A percentile compares a stretch with the other conserved stretches of the same genome.
These are phyloP conservation scores for Malassezia furfur DNA, from an alignment of 1,284 basidiomycete species.

Conservation along the genomic window DNA sequence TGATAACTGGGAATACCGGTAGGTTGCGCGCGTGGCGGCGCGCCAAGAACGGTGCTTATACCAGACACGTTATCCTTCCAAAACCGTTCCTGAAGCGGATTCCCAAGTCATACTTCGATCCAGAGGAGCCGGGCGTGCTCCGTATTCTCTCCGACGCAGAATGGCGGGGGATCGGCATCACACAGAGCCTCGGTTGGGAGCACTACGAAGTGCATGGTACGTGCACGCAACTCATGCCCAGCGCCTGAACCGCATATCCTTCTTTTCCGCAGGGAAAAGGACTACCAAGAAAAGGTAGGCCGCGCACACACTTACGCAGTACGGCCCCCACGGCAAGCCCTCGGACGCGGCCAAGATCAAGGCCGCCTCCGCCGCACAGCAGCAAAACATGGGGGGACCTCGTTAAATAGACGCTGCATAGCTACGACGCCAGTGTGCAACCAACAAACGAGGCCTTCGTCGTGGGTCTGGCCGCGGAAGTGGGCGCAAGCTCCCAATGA, in stretches of 20 bases:
- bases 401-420: background rate
- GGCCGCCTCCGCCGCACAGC: constrained; percentile 1
- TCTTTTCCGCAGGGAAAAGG: constrained; percentile 52
- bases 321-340: constrained; percentile 19
- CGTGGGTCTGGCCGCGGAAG: no score
- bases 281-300: constrained; percentile 43
- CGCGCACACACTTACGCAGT: constrained; percentile 9
- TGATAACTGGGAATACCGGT: constrained; percentile 58
- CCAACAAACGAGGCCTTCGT: no score
- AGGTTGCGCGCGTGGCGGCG: constrained; percentile 2
- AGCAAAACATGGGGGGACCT: background rate
- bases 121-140: constrained; percentile 66
- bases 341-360: constrained; percentile 18
- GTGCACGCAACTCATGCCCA: constrained; percentile 36
- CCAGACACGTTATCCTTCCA: constrained; percentile 43
- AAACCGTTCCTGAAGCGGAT: constrained; percentile 47
- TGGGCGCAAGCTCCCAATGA: no score
- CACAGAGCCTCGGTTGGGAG: constrained; percentile 90
- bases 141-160: constrained; percentile 74
- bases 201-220: constrained; percentile 92
- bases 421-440: background rate
- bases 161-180: constrained; percentile 92
- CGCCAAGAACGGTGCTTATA: constrained; percentile 18
- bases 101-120: constrained; percentile 52
- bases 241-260: constrained; percentile 52